A percentile compares a stretch with the other conserved stretches of the same genome.
Conservation (phyloP, 805 yeast genomes). For the Starmera quercuum region DNA sequence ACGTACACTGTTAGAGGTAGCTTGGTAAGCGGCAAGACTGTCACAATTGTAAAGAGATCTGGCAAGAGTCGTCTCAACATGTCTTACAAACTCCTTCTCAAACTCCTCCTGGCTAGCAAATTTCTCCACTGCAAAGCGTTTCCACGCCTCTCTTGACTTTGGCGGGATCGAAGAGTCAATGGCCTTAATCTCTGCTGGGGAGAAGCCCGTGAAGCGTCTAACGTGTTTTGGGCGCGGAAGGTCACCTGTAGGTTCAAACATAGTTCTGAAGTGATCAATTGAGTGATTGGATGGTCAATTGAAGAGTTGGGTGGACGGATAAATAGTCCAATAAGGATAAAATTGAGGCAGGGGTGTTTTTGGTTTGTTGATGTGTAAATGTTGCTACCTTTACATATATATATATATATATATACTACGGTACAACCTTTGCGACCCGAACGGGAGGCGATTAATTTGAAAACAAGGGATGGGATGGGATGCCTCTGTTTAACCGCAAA, state of each 20-base stretch:
- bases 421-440: too few species aligned
- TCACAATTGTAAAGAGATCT: slow-evolving; percentile 90
- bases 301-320: too few species aligned
- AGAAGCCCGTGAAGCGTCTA: slow-evolving; percentile 83
- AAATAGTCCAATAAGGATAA: too few species aligned
- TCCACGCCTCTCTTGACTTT: slow-evolving; percentile 72
- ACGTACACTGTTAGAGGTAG: slow-evolving; percentile 70
- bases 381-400: too few species aligned
- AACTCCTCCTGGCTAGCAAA: slow-evolving; percentile 43
- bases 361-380: too few species aligned
- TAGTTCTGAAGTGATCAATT: slow-evolving; percentile 1
- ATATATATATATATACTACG: too few species aligned
- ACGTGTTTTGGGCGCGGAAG: slow-evolving; percentile 38
- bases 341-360: too few species aligned
- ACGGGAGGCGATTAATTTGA: too few species aligned
- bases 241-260: slow-evolving; percentile 5
- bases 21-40: slow-evolving; percentile 86
- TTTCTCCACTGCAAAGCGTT: slow-evolving; percentile 52
- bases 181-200: slow-evolving; percentile 81
- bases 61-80: slow-evolving; percentile 89
- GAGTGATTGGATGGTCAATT: too few species aligned
- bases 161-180: slow-evolving; percentile 79
- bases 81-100: slow-evolving; percentile 64
- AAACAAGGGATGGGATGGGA: too few species aligned
- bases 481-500: too few species aligned